phyloP scores from a whole-genome alignment of 192 early-diverging fungal genomes.

The Gamsiella multidivaricata region DNA sequence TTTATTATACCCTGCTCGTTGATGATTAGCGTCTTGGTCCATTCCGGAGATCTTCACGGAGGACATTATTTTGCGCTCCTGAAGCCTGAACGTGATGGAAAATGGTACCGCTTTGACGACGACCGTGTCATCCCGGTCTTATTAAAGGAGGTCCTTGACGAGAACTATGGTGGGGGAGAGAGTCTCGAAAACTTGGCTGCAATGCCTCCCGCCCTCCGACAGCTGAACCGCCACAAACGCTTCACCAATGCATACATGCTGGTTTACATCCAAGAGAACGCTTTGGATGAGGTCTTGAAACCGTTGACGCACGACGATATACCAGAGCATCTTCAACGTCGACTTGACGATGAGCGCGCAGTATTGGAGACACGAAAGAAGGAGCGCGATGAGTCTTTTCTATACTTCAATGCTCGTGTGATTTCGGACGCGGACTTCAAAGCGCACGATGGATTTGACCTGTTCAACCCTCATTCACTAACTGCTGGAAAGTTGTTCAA shows the following conservation, averaged over 20 bases:
- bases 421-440: slow-evolving; percentile 73
- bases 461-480: slow-evolving; percentile 75
- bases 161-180: slow-evolving; percentile 91
- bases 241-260: slow-evolving; percentile 99
- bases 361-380: slow-evolving; percentile 68
- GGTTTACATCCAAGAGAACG: slow-evolving; percentile 90
- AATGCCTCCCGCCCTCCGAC: slow-evolving; percentile 58
- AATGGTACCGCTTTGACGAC: slow-evolving; percentile 97
- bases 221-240: slow-evolving; percentile 69
- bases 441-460: slow-evolving; percentile 87
- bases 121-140: slow-evolving; percentile 88
- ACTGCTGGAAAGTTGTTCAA: slow-evolving; percentile 52
- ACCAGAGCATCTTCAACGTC: slow-evolving; percentile 81
- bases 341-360: slow-evolving; percentile 72
- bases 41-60: slow-evolving; percentile 91
- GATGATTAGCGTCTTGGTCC: slow-evolving; percentile 92
- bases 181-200: slow-evolving; percentile 37
- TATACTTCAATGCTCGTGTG: slow-evolving; percentile 72
- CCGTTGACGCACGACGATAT: slow-evolving; percentile 76
- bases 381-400: slow-evolving; percentile 77
- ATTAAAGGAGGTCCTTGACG: slow-evolving; percentile 87
- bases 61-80: slow-evolving; percentile 96
- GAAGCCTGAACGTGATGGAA: slow-evolving; percentile 78
- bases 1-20: neutral
- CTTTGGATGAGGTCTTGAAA: slow-evolving; percentile 76